Conservation (phyloP, 1,139 yeast genomes). For the Yamadazyma dushanensis region DNA sequence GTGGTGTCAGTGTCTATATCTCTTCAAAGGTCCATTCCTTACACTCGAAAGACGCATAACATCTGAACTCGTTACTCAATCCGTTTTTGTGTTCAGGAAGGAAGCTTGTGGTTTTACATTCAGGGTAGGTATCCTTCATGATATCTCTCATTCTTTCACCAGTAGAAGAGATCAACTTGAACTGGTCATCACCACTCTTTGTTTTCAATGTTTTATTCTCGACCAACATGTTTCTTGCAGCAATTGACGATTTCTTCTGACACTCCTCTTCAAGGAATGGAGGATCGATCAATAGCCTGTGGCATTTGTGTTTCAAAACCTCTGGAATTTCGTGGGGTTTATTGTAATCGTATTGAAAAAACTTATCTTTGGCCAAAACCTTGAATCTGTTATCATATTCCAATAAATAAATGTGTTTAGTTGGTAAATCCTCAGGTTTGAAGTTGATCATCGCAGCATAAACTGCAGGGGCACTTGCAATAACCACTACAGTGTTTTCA, state of each 20-base stretch:
- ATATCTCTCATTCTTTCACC: slow-evolving; percentile 82
- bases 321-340: slow-evolving; percentile 64
- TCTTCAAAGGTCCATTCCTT: slow-evolving; percentile 33
- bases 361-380: slow-evolving; percentile 66
- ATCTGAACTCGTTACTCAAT: slow-evolving; percentile 81
- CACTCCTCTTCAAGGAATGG: slow-evolving; percentile 84
- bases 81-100: slow-evolving; percentile 83
- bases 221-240: slow-evolving; percentile 62
- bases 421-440: slow-evolving; percentile 55
- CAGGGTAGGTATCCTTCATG: slow-evolving; percentile 63
- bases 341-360: slow-evolving; percentile 74
- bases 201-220: slow-evolving; percentile 38
- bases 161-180: slow-evolving; percentile 69
- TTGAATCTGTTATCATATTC: slow-evolving; percentile 80
- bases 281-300: slow-evolving; percentile 81
- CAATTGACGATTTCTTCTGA: slow-evolving; percentile 69
- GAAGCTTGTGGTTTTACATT: slow-evolving; percentile 61
- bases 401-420: slow-evolving; percentile 66
- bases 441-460: slow-evolving; percentile 74
- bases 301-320: slow-evolving; percentile 58
- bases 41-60: slow-evolving; percentile 75
- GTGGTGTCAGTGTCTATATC: no score
- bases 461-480: slow-evolving; percentile 90
- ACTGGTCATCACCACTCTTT: slow-evolving; percentile 39
- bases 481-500: slow-evolving; percentile 64